Evolutionary conservation across 352 stramenopile species (phyloP), one percentile per base, ranked within the genome.

Genomic region (Aphanomyces astaci): DNA sequence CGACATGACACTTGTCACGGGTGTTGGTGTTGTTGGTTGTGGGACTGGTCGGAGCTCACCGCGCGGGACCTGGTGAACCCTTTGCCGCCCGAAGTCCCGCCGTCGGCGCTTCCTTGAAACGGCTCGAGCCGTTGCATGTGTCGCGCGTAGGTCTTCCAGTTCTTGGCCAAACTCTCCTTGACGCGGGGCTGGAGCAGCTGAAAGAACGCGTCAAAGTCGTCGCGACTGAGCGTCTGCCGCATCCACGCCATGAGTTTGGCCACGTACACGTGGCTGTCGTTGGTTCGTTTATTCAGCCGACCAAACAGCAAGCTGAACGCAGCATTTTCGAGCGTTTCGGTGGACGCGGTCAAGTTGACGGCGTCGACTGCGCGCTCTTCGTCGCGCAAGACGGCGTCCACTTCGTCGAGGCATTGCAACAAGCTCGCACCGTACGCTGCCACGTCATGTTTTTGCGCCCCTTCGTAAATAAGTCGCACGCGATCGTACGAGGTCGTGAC

Each of bases 221-320:
- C 60, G 15, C 82, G 76, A 33, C 59, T 74, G 71, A 86, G 74
- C 56, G 80, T 72, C 31, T 73, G 76, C 63, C 78, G 80, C 80
- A 90, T 87, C 80, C 80, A 90, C 5, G 80, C 82, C 4, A 90
- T 73, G 39, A 90, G 49, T 66, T 88, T 84, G 2, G 80, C 78
- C 28, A 88, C 65, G 36, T 88, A 76, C 25, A 90, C 76, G 31
- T 30, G n/a, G 53, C 75, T 73, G 32, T 66, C 72, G 36, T 79
- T 43, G 7, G 15, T 43, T 15, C 15, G 36, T 43, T 7, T 43
- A 15, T 15, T 15, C 36, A 90, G 59, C 53, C 86, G 74, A 43
- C 82, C 77, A 63, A 89, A 89, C 33, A 91, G 67, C 39, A 63
- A 74, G 65, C 78, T 87, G 28, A 91, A n/a, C 15, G 81, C 82